phyloP scores from a whole-genome alignment of 306 rosid genomes.

The barrel medic (Medicago truncatula) region MtrunA17r5.0-ANR NC_053048.1:2358501-2359000 shows the following conservation, averaged over 20 bases:
- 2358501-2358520: constrained; percentile 2
- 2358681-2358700: constrained; percentile 31
- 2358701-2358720: constrained; percentile 29
- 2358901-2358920: constrained; percentile 18
- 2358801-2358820: constrained; percentile 42
- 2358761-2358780: constrained; percentile 38
- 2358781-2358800: constrained; percentile 45
- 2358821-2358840: not conserved
- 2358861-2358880: constrained; percentile 26
- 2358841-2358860: constrained; percentile 29
- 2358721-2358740: not conserved
- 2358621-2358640: constrained; percentile 7
- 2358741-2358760: constrained; percentile 14
- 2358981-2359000: constrained; percentile 36
- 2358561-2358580: constrained; percentile 16
- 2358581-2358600: constrained; percentile 26
- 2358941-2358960: constrained; percentile 42
- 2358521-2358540: constrained; percentile 30
- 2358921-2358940: constrained; percentile 29
- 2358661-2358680: constrained; percentile 24
- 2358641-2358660: not conserved
- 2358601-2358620: constrained; percentile 3
- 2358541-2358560: constrained; percentile 33
- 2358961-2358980: constrained; percentile 35
- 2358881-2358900: constrained; percentile 38